phyloP scores from a whole-genome alignment of 257 asterid species.

The Leonotis leonurus region DNA sequence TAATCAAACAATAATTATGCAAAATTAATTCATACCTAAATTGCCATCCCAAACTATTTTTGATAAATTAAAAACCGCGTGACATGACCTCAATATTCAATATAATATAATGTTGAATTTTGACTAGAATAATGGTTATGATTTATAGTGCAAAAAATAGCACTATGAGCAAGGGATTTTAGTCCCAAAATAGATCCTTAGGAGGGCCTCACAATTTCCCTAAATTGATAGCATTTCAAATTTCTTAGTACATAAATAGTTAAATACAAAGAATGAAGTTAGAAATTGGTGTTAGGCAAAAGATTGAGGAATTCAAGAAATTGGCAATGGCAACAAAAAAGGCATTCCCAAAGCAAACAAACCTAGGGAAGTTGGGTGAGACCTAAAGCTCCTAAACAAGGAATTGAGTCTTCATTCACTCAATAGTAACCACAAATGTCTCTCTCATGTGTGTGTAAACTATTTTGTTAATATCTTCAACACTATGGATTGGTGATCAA shows the following conservation, averaged over 20 bases:
- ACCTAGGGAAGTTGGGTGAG: conserved; percentile 40
- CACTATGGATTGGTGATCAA: too few species aligned
- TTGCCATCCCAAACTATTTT: too few species aligned
- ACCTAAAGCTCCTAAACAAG: conserved; percentile 29
- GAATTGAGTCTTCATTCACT: conserved; percentile 16
- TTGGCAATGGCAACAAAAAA: conserved; percentile 15
- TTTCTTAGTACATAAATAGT: not conserved
- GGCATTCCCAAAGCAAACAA: conserved; percentile 23
- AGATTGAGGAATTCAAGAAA: conserved; percentile 6
- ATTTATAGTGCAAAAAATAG: not conserved
- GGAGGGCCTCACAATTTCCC: too few species aligned
- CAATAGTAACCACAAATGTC: conserved; percentile 30
- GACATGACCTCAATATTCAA: not conserved
- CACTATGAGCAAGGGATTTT: not conserved
- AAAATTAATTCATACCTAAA: not conserved
- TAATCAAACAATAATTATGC: not conserved
- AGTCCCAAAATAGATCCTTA: conserved; percentile 6
- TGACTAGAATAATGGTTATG: not conserved
- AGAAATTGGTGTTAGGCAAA: conserved; percentile 23
- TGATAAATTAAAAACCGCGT: too few species aligned
- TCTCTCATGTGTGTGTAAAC: conserved; percentile 14
- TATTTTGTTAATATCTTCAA: conserved; percentile 11
- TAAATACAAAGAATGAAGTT: not conserved
- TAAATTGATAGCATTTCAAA: not conserved
- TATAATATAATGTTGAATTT: not conserved